These are phyloP conservation scores for Agrocybe praecox DNA, from an alignment of 768 basidiomycete genomes.

Conservation along the genomic window DNA sequence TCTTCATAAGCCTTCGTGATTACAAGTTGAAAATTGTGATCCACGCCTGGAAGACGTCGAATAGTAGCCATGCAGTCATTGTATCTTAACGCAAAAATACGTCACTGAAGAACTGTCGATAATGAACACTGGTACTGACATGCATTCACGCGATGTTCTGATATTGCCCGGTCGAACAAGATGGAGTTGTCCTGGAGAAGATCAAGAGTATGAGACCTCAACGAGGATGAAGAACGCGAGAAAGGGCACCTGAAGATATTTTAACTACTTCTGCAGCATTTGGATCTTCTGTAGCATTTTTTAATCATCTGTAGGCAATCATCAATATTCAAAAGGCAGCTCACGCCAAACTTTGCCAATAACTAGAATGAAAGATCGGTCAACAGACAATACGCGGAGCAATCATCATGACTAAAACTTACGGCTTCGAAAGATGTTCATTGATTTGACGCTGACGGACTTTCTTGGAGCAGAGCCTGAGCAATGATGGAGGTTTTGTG, in stretches of 20 bases:
- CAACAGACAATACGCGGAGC: background rate
- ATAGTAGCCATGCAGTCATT: slow-evolving; percentile 96
- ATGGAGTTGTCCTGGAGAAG: slow-evolving; percentile 69
- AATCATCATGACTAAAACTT: slow-evolving; percentile 29
- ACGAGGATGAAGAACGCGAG: background rate
- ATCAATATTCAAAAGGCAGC: slow-evolving; percentile 32
- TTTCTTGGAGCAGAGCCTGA: slow-evolving; percentile 12
- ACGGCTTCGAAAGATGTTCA: slow-evolving; percentile 89
- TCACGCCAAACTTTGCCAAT: slow-evolving; percentile 94
- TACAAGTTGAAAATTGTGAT: slow-evolving; percentile 87
- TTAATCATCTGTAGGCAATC: slow-evolving; percentile 15
- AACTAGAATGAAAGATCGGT: slow-evolving; percentile 45
- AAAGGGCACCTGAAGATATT: slow-evolving; percentile 68
- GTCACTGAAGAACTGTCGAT: background rate
- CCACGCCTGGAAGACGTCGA: slow-evolving; percentile 75
- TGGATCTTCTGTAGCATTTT: slow-evolving; percentile 72
- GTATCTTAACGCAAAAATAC: slow-evolving; percentile 54
- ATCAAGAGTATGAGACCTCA: background rate
- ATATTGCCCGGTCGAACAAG: slow-evolving; percentile 91
- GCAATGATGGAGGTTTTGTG: slow-evolving; percentile 12
- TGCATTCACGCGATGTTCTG: slow-evolving; percentile 94
- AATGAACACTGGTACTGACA: slow-evolving; percentile 55
- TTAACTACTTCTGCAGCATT: slow-evolving; percentile 95
- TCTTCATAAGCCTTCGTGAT: slow-evolving; percentile 98
- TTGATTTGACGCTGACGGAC: slow-evolving; percentile 29